phyloP scores from a whole-genome alignment of 2,329 filamentous ascomycete genomes.

The Dendryphion nanum region DNA sequence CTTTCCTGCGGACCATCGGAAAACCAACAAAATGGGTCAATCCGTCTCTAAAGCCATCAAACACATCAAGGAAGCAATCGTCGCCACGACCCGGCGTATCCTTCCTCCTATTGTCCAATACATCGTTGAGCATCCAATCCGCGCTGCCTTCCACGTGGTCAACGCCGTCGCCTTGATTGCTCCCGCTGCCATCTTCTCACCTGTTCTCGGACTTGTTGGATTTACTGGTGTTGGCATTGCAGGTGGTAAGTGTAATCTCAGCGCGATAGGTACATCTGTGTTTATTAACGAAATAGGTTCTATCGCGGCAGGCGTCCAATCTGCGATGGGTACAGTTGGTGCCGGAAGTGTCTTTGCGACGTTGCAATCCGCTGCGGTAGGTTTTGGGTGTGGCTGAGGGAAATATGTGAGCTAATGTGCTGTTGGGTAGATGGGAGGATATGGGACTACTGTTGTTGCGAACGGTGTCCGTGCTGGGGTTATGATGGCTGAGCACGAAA shows the following conservation, averaged over 20 bases:
- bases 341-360: conserved; percentile 3
- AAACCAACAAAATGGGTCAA: too few species aligned
- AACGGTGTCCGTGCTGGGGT: background rate
- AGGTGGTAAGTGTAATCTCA: background rate
- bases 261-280: too few species aligned
- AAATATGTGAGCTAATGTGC: background rate
- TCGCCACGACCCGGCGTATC: background rate
- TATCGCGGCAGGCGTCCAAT: conserved; percentile 1
- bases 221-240: conserved; percentile 3
- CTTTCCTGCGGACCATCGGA: too few species aligned
- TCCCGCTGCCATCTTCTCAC: background rate
- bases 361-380: conserved; percentile 4
- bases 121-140: conserved; percentile 2
- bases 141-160: conserved; percentile 1
- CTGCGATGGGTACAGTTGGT: background rate
- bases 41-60: too few species aligned
- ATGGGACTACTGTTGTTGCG: background rate
- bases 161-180: background rate
- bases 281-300: too few species aligned
- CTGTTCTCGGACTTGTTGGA: conserved; percentile 1
- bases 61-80: too few species aligned
- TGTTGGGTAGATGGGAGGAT: background rate
- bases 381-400: background rate
- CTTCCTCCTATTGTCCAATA: conserved; percentile 3
- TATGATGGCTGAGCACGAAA: background rate